Percentiles rank a stretch among this genome's conserved stretches.
phyloP scores from a whole-genome alignment of 805 yeast species.

The Pachysolen tannophilus region DNA sequence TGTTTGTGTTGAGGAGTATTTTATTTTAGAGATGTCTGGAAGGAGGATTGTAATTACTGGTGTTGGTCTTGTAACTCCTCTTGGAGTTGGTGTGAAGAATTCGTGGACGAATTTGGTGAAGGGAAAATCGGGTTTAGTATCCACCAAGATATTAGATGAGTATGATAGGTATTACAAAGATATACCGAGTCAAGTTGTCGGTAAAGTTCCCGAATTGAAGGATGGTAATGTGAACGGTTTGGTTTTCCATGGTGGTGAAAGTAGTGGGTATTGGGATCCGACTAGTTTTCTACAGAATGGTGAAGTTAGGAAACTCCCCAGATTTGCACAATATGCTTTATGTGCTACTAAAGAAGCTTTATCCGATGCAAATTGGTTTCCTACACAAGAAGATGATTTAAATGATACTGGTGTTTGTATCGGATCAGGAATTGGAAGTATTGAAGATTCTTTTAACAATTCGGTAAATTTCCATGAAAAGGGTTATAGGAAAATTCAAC shows the following conservation, averaged over 20 bases:
- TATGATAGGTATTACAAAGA: conserved; percentile 35
- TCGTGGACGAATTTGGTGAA: conserved; percentile 49
- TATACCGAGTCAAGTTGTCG: conserved; percentile 70
- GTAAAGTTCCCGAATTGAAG: conserved; percentile 54
- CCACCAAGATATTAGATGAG: conserved; percentile 38
- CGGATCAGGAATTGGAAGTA: conserved; percentile 90
- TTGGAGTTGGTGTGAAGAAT: conserved; percentile 59
- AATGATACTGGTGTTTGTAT: conserved; percentile 64
- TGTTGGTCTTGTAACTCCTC: conserved; percentile 76
- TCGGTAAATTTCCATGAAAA: conserved; percentile 37
- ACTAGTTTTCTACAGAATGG: conserved; percentile 37
- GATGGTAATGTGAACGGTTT: conserved; percentile 6
- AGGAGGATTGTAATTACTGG: conserved; percentile 89
- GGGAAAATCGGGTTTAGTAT: conserved; percentile 49
- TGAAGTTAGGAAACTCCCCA: conserved; percentile 57
- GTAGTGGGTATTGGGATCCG: conserved; percentile 34
- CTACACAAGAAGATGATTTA: conserved; percentile 26
- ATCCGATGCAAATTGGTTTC: conserved; percentile 50
- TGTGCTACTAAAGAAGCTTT: conserved; percentile 76
- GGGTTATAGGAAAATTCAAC: conserved; percentile 70
- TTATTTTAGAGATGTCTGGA: too few relatives aligned
- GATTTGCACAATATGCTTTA: conserved; percentile 71
- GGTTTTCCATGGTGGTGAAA: conserved; percentile 27
- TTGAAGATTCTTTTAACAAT: conserved; percentile 64
- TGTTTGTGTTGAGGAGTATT: too few relatives aligned